Base-by-base conservation (phyloP, 768 basidiomycete genomes). In the Panaeolus cyanescens region DNA sequence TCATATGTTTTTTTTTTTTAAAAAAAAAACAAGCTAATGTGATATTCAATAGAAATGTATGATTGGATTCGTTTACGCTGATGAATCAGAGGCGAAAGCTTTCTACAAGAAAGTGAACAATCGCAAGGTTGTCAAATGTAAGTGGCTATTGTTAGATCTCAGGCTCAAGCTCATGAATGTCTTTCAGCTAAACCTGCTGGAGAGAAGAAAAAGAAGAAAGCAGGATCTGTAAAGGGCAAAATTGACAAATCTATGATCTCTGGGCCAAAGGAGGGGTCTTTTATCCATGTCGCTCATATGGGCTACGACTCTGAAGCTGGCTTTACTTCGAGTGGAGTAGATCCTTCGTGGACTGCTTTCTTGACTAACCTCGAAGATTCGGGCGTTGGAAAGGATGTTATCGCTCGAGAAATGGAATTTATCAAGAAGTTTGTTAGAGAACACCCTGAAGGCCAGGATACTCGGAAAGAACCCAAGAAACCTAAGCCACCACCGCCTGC, bases 211-310 rank as follows among this genome's bases (percentile, higher is more conserved):
- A 87, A 86, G 77, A 83, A 83, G 71, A 88, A 86, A 75, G 85
- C 83, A 59, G 64, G 74, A 2, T 71, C 77, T 55, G 88, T 87
- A 64, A 85, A 86, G 6, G 90, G 92, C 53, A 91, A 88, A 73
- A 92, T 98, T 60, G 91, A 96, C 78, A 98, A 97, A 74, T 91
- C 93, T 0, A 85, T 90, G 81, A 98, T 99, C 54, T 95, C 94
- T 10, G 90, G 81, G 0, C 96, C 95, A 2, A 84, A 87, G 4
- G 72, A 78, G 1, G 88, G 88, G 13, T 90, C 90, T 7, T 98
- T 98, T 79, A 83, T 85, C 60, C 96, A 98, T 70, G 83, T 97
- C 42, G 94, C 91, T 0, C 96, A 98, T 71, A 96, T 99, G 92
- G 96, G 95, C 12, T 97, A 90, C 72, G 92, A 97, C 68, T 72